Conservation (phyloP, 441 rosid species). For the Pelargonium cotyledonis region DNA sequence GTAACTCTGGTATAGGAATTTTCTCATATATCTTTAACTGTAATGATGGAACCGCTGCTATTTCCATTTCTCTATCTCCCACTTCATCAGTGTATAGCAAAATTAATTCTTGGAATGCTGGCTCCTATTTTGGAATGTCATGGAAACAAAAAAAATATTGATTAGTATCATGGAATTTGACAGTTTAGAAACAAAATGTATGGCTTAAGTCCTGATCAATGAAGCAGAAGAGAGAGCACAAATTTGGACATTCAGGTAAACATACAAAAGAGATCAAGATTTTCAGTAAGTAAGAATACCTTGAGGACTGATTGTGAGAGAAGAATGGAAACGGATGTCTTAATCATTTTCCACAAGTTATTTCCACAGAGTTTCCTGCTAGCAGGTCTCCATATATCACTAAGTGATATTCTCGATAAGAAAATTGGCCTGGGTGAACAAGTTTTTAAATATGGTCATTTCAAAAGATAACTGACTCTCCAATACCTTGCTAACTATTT, state of each 20-base stretch:
- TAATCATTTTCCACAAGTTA: slow-evolving; percentile 69
- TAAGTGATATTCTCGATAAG: slow-evolving; percentile 86
- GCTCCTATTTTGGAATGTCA: slow-evolving; percentile 54
- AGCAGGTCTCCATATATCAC: slow-evolving; percentile 94
- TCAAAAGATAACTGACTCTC: slow-evolving; percentile 9
- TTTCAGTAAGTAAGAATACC: slow-evolving; percentile 39
- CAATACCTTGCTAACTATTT: slow-evolving; percentile 5
- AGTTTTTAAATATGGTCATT: slow-evolving; percentile 16
- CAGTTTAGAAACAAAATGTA: slow-evolving; percentile 13
- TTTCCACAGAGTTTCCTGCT: slow-evolving; percentile 57
- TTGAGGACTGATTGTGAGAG: slow-evolving; percentile 73
- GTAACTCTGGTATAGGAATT: slow-evolving; percentile 91
- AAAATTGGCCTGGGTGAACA: slow-evolving; percentile 58
- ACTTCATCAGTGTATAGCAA: slow-evolving; percentile 65
- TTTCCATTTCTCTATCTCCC: slow-evolving; percentile 34
- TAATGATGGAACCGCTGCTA: slow-evolving; percentile 53
- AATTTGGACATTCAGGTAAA: slow-evolving; percentile 11
- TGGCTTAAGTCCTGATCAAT: neutral
- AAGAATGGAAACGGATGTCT: slow-evolving; percentile 76
- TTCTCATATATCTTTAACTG: slow-evolving; percentile 75
- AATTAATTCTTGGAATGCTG: slow-evolving; percentile 85
- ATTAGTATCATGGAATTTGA: slow-evolving; percentile 11
- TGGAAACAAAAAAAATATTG: slow-evolving; percentile 17
- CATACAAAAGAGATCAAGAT: slow-evolving; percentile 8
- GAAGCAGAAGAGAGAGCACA: neutral